Percentiles rank a stretch among this genome's conserved stretches.
Conservation (phyloP, 1,284 basidiomycete genomes). For the Inonotus obliquus region DNA sequence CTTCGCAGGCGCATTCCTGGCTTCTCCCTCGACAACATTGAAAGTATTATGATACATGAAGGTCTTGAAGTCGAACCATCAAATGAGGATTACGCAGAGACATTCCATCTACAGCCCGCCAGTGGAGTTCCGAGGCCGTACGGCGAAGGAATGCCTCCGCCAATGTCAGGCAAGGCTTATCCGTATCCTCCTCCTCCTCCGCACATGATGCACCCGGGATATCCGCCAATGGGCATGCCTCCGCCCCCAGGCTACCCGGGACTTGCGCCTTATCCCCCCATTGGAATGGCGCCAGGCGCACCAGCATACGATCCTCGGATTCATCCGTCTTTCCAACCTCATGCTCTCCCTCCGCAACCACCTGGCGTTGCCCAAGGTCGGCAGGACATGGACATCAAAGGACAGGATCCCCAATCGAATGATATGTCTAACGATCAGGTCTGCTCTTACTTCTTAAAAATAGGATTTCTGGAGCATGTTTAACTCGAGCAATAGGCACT, state of each 20-base stretch:
- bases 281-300: slow-evolving; percentile 39
- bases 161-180: slow-evolving; percentile 19
- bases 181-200: slow-evolving; percentile 28
- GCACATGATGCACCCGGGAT: slow-evolving; percentile 41
- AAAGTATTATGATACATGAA: slow-evolving; percentile 57
- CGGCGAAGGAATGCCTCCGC: slow-evolving; percentile 30
- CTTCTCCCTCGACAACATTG: slow-evolving; percentile 61
- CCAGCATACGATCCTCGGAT: slow-evolving; percentile 46
- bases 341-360: slow-evolving; percentile 27
- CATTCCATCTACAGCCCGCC: slow-evolving; percentile 38
- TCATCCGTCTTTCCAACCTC: slow-evolving; percentile 48
- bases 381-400: slow-evolving; percentile 46
- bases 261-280: slow-evolving; percentile 32
- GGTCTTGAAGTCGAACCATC: slow-evolving; percentile 53
- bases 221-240: slow-evolving; percentile 41
- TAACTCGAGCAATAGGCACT: slow-evolving; percentile 42
- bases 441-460: slow-evolving; percentile 17
- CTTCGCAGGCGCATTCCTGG: slow-evolving; percentile 64
- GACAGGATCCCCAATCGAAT: slow-evolving; percentile 69
- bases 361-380: slow-evolving; percentile 23
- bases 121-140: slow-evolving; percentile 26
- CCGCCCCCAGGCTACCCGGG: slow-evolving; percentile 26
- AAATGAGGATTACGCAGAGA: slow-evolving; percentile 26
- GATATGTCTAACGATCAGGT: slow-evolving; percentile 70
- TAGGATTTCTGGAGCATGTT: not conserved